Percentiles rank a stretch among this genome's conserved stretches.
phyloP scores from a whole-genome alignment of 371 early-diverging fungal genomes.

The Mortierella sp. region DNA sequence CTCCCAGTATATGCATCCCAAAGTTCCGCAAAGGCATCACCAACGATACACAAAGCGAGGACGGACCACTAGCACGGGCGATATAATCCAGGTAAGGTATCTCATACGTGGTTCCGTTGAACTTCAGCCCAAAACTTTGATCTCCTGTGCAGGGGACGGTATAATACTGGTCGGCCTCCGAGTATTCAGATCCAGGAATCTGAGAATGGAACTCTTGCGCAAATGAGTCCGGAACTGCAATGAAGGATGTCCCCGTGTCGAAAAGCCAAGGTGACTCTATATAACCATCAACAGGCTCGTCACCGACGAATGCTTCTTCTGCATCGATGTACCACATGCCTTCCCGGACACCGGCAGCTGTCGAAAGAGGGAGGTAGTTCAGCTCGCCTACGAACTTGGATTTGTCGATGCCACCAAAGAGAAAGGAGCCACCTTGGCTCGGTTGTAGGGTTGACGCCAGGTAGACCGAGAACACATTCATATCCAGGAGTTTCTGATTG shows the following conservation, averaged over 20 bases:
- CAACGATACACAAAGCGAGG: constrained; percentile 31
- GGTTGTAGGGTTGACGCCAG: constrained; percentile 14
- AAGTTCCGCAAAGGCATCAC: constrained; percentile 49
- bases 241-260: constrained; percentile 54
- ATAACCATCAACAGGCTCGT: constrained; percentile 27
- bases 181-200: constrained; percentile 34
- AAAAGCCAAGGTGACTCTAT: constrained; percentile 47
- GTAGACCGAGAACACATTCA: constrained; percentile 55
- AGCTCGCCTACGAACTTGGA: constrained; percentile 35
- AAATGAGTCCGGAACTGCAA: constrained; percentile 44
- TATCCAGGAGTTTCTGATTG: constrained; percentile 40
- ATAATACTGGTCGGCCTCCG: constrained; percentile 17
- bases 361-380: constrained; percentile 42
- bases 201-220: constrained; percentile 42
- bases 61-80: constrained; percentile 1
- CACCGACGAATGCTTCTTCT: constrained; percentile 24
- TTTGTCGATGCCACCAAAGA: constrained; percentile 49
- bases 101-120: constrained; percentile 38
- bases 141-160: constrained; percentile 45
- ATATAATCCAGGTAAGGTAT: constrained; percentile 46
- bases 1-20: constrained; percentile 50
- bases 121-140: constrained; percentile 34
- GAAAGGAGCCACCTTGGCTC: constrained; percentile 46
- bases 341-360: constrained; percentile 7
- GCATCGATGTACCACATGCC: constrained; percentile 53